Conservation (phyloP, 2,329 filamentous ascomycete genomes). For the Aschersonia sp. region DNA sequence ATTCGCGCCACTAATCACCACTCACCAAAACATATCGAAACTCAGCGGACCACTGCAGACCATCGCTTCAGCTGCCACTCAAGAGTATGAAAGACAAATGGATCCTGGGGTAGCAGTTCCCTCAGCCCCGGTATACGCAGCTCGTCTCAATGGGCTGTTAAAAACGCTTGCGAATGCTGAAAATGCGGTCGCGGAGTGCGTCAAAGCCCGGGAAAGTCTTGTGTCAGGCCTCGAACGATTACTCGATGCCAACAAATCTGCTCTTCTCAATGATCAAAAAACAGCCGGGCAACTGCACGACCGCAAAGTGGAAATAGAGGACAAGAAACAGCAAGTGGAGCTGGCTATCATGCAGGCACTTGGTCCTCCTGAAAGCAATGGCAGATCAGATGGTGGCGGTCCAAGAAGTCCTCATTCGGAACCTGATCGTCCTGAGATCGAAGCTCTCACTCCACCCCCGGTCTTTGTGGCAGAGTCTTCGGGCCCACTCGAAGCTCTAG, state of each 20-base stretch:
- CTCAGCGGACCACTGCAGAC: slow-evolving; percentile 53
- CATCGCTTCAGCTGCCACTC: slow-evolving; percentile 54
- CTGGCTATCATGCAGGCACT: slow-evolving; percentile 80
- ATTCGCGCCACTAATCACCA: slow-evolving; percentile 57
- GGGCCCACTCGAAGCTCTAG: slow-evolving; percentile 4
- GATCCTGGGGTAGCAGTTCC: slow-evolving; percentile 56
- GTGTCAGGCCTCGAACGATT: slow-evolving; percentile 73
- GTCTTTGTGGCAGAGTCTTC: slow-evolving; percentile 15
- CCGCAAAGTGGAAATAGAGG: slow-evolving; percentile 61
- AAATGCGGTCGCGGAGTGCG: slow-evolving; percentile 74
- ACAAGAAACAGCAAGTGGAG: slow-evolving; percentile 79
- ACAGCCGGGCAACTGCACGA: slow-evolving; percentile 47
- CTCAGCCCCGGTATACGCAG: slow-evolving; percentile 80
- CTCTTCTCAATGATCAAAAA: slow-evolving; percentile 55
- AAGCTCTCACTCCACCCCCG: slow-evolving; percentile 73
- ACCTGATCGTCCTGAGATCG: slow-evolving; percentile 63
- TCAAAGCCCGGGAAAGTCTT: slow-evolving; percentile 69
- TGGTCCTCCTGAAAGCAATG: slow-evolving; percentile 40
- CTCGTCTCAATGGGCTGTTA: slow-evolving; percentile 75
- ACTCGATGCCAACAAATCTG: slow-evolving; percentile 56
- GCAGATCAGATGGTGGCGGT: slow-evolving; percentile 30
- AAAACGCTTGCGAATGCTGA: slow-evolving; percentile 83
- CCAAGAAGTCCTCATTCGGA: slow-evolving; percentile 37
- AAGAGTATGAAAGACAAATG: slow-evolving; percentile 74
- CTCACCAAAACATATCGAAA: slow-evolving; percentile 63